phyloP scores from a whole-genome alignment of 148 eudicot species.

The Cornus suecica region DNA sequence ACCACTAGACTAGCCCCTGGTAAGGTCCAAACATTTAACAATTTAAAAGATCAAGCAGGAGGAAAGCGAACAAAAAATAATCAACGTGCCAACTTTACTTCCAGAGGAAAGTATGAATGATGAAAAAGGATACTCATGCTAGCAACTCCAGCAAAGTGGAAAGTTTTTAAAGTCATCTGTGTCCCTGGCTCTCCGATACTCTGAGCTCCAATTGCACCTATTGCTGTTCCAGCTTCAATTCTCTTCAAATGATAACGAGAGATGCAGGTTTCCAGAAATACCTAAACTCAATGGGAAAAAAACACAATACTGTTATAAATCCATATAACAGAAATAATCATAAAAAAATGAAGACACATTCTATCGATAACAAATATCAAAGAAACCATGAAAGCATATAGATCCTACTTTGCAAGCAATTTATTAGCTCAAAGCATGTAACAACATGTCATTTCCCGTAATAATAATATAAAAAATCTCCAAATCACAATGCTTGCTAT shows the following conservation, averaged over 20 bases:
- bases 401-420: not conserved
- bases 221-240: conserved; percentile 89
- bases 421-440: not conserved
- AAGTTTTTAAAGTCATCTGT: conserved; percentile 96
- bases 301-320: not conserved
- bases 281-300: conserved; percentile 39
- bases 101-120: not conserved
- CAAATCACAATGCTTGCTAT: not conserved
- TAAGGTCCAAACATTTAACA: not conserved
- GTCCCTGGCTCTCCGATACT: conserved; percentile 99
- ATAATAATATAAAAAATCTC: not conserved
- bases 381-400: not conserved
- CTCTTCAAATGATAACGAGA: conserved; percentile 74
- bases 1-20: too few relatives aligned
- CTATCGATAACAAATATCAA: not conserved
- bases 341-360: not conserved
- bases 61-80: not conserved
- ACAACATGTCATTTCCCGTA: not conserved
- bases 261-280: conserved; percentile 68
- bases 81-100: not conserved
- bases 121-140: conserved; percentile 92
- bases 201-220: conserved; percentile 98
- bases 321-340: not conserved
- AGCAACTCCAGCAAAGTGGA: conserved; percentile 99
- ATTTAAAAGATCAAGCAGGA: not conserved